phyloP scores from a whole-genome alignment of 768 basidiomycete species.

The Paxillus ammoniavirescens region DNA sequence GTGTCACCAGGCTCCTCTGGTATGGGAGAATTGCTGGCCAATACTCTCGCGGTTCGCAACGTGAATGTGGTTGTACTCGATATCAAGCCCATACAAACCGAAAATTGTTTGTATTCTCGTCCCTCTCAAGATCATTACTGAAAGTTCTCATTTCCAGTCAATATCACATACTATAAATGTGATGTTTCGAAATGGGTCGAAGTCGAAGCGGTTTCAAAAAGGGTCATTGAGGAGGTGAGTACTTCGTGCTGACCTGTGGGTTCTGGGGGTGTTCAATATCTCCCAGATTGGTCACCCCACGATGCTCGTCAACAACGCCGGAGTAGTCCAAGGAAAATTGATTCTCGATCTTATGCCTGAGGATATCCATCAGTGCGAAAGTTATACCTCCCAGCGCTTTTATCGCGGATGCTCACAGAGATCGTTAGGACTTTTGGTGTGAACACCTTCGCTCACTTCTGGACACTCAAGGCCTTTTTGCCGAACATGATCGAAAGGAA shows the following conservation, averaged over 20 bases:
- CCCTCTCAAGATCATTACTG: neutral
- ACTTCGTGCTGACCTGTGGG: neutral
- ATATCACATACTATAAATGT: slow-evolving; percentile 84
- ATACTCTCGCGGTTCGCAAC: slow-evolving; percentile 80
- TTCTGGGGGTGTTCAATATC: neutral
- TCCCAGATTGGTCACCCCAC: slow-evolving; percentile 83
- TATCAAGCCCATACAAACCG: slow-evolving; percentile 70
- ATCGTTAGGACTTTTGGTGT: slow-evolving; percentile 77
- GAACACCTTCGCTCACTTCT: slow-evolving; percentile 88
- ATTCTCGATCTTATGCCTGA: slow-evolving; percentile 74
- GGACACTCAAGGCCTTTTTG: slow-evolving; percentile 90
- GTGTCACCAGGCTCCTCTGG: slow-evolving; percentile 74
- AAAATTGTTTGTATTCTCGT: slow-evolving; percentile 57
- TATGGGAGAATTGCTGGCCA: slow-evolving; percentile 83
- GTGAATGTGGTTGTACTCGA: slow-evolving; percentile 87
- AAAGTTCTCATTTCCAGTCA: slow-evolving; percentile 45
- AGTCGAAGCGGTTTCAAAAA: slow-evolving; percentile 72
- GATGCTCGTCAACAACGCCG: slow-evolving; percentile 92
- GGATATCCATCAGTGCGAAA: slow-evolving; percentile 83
- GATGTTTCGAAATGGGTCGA: slow-evolving; percentile 89
- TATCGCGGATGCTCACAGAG: neutral
- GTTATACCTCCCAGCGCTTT: slow-evolving; percentile 43
- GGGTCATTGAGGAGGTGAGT: slow-evolving; percentile 73
- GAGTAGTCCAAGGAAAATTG: slow-evolving; percentile 86
- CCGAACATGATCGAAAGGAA: slow-evolving; percentile 80